Percentiles rank a stretch among this genome's conserved stretches.
Evolutionary conservation across 164 flowering plant species (phyloP).

Genomic region (Nymphaea thermarum): DNA sequence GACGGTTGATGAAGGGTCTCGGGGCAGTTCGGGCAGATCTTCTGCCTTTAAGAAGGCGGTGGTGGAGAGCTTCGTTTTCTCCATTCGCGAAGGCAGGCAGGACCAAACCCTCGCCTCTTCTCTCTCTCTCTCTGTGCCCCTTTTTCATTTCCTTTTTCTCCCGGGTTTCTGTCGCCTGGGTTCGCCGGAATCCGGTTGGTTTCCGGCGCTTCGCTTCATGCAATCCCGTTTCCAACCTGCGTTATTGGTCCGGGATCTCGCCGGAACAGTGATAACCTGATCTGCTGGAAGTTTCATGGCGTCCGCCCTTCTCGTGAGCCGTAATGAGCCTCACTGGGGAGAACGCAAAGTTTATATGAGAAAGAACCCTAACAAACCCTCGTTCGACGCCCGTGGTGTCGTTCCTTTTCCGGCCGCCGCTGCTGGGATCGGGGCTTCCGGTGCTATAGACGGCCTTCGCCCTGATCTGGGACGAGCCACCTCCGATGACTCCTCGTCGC

Average conservation of each 20-base stretch:
- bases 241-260: neutral
- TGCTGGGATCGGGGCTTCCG: no score
- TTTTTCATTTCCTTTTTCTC: neutral
- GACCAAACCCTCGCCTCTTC: conserved; percentile 11
- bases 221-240: neutral
- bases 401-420: neutral
- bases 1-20: conserved; percentile 1
- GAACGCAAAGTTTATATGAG: conserved; percentile 29
- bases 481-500: conserved; percentile 14
- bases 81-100: conserved; percentile 12
- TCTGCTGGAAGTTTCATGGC: conserved; percentile 13
- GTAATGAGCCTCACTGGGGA: conserved; percentile 26
- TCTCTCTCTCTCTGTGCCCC: neutral
- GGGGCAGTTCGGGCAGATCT: conserved; percentile 17
- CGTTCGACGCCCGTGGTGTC: neutral
- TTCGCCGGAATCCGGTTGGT: neutral
- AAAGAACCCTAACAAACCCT: conserved; percentile 17
- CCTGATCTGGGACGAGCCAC: conserved; percentile 8
- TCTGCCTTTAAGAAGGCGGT: conserved; percentile 20
- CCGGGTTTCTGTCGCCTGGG: neutral
- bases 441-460: neutral
- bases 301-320: conserved; percentile 24
- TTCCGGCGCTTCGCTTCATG: conserved; percentile 5
- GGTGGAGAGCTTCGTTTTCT: conserved; percentile 9
- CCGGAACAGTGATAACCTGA: neutral